Evolutionary conservation across 202 grass and related monocot genomes (phyloP).

Genomic region (Carex arenaria): DNA sequence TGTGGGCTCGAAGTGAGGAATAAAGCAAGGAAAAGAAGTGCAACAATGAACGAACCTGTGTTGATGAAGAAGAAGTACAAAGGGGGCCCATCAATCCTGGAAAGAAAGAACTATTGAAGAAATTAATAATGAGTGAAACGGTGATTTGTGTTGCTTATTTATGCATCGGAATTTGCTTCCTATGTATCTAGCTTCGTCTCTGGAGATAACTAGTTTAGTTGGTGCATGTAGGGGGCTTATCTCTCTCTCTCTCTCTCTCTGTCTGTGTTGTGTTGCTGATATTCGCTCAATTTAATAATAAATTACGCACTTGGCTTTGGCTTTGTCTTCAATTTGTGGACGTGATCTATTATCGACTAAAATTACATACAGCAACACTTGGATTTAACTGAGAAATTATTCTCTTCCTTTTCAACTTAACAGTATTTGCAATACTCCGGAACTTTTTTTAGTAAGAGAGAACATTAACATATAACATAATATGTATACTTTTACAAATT

Average conservation of each 20-base stretch:
- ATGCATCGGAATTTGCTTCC: background rate
- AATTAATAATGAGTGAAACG: background rate
- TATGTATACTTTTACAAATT: background rate
- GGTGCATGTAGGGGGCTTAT: background rate
- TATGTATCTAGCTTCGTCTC: background rate
- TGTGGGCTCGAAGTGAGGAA: background rate
- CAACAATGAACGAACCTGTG: background rate
- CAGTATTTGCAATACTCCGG: background rate
- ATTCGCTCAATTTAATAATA: background rate
- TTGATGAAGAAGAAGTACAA: background rate
- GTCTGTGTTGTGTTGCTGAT: background rate
- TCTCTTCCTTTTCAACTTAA: background rate
- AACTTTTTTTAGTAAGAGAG: background rate
- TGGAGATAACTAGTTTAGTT: background rate
- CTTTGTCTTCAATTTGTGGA: background rate
- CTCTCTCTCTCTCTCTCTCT: background rate
- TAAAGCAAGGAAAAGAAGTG: slow-evolving; percentile 1
- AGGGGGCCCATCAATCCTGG: background rate
- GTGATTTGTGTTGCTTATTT: background rate
- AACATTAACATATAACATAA: background rate
- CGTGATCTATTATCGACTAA: background rate
- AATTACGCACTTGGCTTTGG: background rate
- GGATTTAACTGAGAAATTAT: background rate
- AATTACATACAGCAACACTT: background rate
- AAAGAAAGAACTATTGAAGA: background rate